Base-by-base conservation (phyloP, 2,329 filamentous ascomycete genomes). In the Alternaria ethzedia region DNA sequence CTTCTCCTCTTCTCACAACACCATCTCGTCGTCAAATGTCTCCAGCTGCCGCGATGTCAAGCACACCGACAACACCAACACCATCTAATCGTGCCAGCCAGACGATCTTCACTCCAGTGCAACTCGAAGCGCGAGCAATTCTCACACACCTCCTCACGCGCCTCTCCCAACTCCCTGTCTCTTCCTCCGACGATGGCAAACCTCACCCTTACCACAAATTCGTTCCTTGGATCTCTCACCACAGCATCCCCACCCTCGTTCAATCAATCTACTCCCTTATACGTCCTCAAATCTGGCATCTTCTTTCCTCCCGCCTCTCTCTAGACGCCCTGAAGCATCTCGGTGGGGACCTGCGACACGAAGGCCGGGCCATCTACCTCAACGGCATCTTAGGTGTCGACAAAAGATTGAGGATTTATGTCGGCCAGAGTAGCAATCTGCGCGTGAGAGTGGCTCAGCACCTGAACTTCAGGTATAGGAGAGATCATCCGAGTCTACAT, bases 401-500 rank as follows among this genome's bases (percentile, higher is more conserved):
- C 59, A 74, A 68, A 41, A 43, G 61, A 2, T 57, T 72, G 2
- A 69, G 77, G 6, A 54, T 73, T 9, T 79, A 80, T 61, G 62
- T 79, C 10, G 78, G 78, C 7, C 78, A 80, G 63, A 65, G 73
- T 1, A 64, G n/a, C 1, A 69, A 70, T n/a, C 59, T 79, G 2
- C 67, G 70, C 6, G 32, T 58, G 12, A 71, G 77, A 11, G 63
- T 75, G 9, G 69, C 66, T 1, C 74, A 80, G 58, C 78, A 80
- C 54, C 50, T 69, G 1, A 75, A 79, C 26, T 80, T 79, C 44
- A 69, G 78, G 10, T 77, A 79, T 50, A 67, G 78, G 1, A 67
- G 78, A 8, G 78, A 79, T 52, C 74, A 80, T 47, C 69, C 71
- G 1, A 72, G 68, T 6, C 61, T 80, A 3, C 78, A 80, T 59